phyloP scores from a whole-genome alignment of 1,139 yeast species.

The Geotrichum restrictum region DNA sequence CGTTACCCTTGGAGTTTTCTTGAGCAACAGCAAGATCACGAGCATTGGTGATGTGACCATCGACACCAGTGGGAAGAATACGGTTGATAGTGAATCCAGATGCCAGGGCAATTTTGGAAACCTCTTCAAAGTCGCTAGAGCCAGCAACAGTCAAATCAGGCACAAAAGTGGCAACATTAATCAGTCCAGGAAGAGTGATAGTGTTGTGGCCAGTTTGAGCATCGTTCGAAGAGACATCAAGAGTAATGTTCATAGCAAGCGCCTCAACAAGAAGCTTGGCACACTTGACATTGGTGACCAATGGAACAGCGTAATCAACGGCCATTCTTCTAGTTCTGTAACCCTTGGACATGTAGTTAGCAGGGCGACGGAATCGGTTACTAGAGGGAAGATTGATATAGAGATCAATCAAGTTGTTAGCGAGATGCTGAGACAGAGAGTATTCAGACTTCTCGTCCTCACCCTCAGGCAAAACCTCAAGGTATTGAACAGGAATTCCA shows the following conservation, averaged over 20 bases:
- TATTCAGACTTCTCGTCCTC: constrained; percentile 78
- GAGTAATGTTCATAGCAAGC: constrained; percentile 59
- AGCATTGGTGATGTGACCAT: constrained; percentile 63
- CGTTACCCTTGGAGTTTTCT: constrained; percentile 44
- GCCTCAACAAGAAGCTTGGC: constrained; percentile 96
- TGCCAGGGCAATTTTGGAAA: constrained; percentile 67
- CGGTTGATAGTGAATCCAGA: constrained; percentile 89
- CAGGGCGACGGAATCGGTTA: constrained; percentile 97
- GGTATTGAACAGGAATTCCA: constrained; percentile 86
- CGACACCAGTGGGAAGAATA: constrained; percentile 66
- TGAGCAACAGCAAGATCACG: constrained; percentile 59
- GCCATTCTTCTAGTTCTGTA: constrained; percentile 99
- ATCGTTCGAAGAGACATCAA: constrained; percentile 74
- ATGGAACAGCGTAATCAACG: constrained; percentile 95
- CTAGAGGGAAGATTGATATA: constrained; percentile 96
- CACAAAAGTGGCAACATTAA: constrained; percentile 75
- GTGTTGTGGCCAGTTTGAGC: constrained; percentile 89
- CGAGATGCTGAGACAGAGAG: constrained; percentile 92
- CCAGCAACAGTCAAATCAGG: constrained; percentile 56
- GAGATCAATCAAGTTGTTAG: constrained; percentile 91
- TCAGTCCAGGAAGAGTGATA: constrained; percentile 77
- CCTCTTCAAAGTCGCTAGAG: constrained; percentile 54
- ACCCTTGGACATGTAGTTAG: constrained; percentile 95
- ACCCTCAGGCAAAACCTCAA: constrained; percentile 68
- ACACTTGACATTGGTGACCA: constrained; percentile 95